These are phyloP conservation scores for Pontederia crassipes DNA, from an alignment of 176 grass and related monocot genomes.

Conservation along the genomic window DNA sequence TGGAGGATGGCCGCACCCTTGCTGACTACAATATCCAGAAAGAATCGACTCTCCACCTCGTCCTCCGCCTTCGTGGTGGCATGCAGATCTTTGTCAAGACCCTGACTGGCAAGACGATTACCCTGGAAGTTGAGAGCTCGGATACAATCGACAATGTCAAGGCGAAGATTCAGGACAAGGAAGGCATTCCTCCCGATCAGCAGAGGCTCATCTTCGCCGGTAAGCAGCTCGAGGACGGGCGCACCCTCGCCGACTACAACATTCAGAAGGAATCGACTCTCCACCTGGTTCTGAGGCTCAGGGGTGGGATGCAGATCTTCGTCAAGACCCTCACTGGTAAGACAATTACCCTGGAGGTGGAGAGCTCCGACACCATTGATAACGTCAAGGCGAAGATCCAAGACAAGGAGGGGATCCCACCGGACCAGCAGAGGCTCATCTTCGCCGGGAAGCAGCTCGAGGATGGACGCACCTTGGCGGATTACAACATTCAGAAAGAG, in stretches of 20 bases:
- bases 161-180: conserved; percentile 13
- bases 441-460: too few species aligned
- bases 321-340: too few species aligned
- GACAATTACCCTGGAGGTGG: too few species aligned
- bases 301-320: too few species aligned
- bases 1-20: conserved; percentile 7
- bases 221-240: conserved; percentile 3
- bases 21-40: conserved; percentile 16
- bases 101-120: conserved; percentile 9
- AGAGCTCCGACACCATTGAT: too few species aligned
- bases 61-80: conserved; percentile 5
- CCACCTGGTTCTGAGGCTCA: too few species aligned
- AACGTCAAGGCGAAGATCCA: too few species aligned
- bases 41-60: conserved; percentile 11
- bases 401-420: too few species aligned
- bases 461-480: too few species aligned
- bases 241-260: conserved; percentile 2
- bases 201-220: conserved; percentile 8
- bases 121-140: conserved; percentile 1
- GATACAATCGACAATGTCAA: conserved; percentile 7
- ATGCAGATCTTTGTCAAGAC: conserved; percentile 19
- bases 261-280: conserved; percentile 10
- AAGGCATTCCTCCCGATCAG: conserved; percentile 7
- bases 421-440: too few species aligned
- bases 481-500: too few species aligned